Percentiles rank a stretch among this genome's conserved stretches.
Conservation (phyloP, 2,329 filamentous ascomycete genomes). For the Sporothrix inflata region DNA sequence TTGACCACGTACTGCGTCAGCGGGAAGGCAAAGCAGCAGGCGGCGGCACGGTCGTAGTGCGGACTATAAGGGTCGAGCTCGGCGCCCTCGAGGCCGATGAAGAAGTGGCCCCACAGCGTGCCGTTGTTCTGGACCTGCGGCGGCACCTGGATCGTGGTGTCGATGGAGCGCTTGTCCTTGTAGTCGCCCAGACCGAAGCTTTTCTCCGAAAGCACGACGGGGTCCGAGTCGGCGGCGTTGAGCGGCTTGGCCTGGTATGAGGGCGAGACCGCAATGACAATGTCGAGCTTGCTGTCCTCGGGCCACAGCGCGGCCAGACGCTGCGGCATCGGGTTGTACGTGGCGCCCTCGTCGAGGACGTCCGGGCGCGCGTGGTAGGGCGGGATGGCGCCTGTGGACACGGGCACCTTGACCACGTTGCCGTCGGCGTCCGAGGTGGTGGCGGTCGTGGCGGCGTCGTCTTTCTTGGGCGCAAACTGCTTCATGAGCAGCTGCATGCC, state of each 20-base stretch:
- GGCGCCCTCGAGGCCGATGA: slow-evolving; percentile 75
- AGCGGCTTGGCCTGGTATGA: slow-evolving; percentile 71
- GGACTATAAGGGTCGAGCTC: slow-evolving; percentile 74
- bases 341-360: slow-evolving; percentile 61
- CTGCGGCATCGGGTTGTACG: slow-evolving; percentile 67
- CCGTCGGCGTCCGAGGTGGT: slow-evolving; percentile 56
- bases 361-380: slow-evolving; percentile 67
- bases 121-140: slow-evolving; percentile 84
- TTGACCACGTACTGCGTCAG: slow-evolving; percentile 88
- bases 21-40: slow-evolving; percentile 82
- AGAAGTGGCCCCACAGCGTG: slow-evolving; percentile 94
- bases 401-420: slow-evolving; percentile 56
- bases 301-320: slow-evolving; percentile 88
- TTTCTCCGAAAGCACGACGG: slow-evolving; percentile 77
- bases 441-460: slow-evolving; percentile 49
- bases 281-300: slow-evolving; percentile 74
- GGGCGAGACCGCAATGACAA: slow-evolving; percentile 81
- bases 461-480: slow-evolving; percentile 52
- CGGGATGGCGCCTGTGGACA: slow-evolving; percentile 61
- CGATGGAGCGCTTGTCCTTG: slow-evolving; percentile 75
- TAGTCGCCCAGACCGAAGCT: slow-evolving; percentile 78
- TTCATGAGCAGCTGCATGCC: slow-evolving; percentile 62
- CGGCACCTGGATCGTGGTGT: slow-evolving; percentile 78
- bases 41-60: slow-evolving; percentile 72
- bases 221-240: slow-evolving; percentile 65